phyloP scores from a whole-genome alignment of 805 yeast species.

The Huiozyma naganishii region DNA sequence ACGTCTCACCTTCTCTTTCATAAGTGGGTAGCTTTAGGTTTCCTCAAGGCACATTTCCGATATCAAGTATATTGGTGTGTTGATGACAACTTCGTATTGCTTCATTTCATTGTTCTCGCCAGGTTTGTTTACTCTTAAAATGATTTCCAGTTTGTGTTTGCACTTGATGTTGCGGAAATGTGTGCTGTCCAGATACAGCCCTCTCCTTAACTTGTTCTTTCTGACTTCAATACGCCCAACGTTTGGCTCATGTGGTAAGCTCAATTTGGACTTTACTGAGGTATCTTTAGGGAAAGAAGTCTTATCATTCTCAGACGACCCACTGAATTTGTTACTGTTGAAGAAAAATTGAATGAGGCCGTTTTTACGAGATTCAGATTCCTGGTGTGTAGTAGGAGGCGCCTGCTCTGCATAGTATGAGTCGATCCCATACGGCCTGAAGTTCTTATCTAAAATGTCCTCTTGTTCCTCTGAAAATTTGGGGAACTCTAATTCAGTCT shows the following conservation, averaged over 20 bases:
- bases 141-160: constrained; percentile 58
- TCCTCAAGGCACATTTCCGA: constrained; percentile 33
- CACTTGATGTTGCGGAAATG: constrained; percentile 53
- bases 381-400: neutral
- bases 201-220: constrained; percentile 21
- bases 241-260: neutral
- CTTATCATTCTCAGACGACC: neutral
- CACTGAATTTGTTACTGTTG: neutral
- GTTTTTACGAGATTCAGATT: neutral
- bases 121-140: constrained; percentile 55
- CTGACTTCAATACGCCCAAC: constrained; percentile 14
- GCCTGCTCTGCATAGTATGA: constrained; percentile 6
- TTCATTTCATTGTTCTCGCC: constrained; percentile 41
- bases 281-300: neutral
- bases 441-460: constrained; percentile 11
- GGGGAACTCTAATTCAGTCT: constrained; percentile 22
- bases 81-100: constrained; percentile 72
- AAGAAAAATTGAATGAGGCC: constrained; percentile 1
- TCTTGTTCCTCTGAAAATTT: constrained; percentile 15
- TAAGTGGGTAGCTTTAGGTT: constrained; percentile 33
- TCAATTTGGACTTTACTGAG: neutral
- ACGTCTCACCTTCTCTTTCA: constrained; percentile 5
- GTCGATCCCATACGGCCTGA: constrained; percentile 28
- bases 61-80: constrained; percentile 56
- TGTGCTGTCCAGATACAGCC: constrained; percentile 49